Base-by-base conservation (phyloP, 1,139 yeast species). In the Pneumocystis sp. region DNA sequence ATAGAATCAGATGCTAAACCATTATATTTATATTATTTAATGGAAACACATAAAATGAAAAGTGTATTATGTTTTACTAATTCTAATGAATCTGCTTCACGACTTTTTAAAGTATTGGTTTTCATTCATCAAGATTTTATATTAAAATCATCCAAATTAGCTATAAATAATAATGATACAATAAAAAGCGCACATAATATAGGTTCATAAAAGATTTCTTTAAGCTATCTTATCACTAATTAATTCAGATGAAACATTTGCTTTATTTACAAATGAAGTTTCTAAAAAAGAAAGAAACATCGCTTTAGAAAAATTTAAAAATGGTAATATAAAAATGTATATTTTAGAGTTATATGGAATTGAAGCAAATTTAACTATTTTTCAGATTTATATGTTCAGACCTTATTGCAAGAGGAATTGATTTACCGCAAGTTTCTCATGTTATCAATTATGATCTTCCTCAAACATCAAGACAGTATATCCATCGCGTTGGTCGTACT, bases 401-500 rank as follows among this genome's bases (percentile, higher is more conserved):
- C 1, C 85, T 93, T 44, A 89, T 97, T 5, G 96, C 98, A 0
- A 79, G 99, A 69, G 99, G 99, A 0, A 76, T 95, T 56, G 97
- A 93, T 75, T 96, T 93, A 12, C 86, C 89, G 64, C 85, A 85
- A 31, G 80, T 91, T 37, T 84, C 84, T 66, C 75, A 89, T 63
- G 97, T 93, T 1, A 78, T 93, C 12, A 88, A 93, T 70, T 93
- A 83, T 73, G 96, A 93, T 73, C 85, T 96, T 0, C 96, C 97
- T 0, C 86, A 82, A 68, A 95, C 91, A 69, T 82, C 89, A 80
- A 96, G 96, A 68, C 97, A 93, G 73, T 93, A 93, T 72, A 95
- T 95, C 7, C 99, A 93, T 75, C 80, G 98, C 39, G 96, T 91
- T 0, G 99, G 99, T 0, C 79, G 99, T 69, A 93, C 98, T 0